Base-by-base conservation (phyloP, 768 basidiomycete species). In the Suillus weaverae region DNA sequence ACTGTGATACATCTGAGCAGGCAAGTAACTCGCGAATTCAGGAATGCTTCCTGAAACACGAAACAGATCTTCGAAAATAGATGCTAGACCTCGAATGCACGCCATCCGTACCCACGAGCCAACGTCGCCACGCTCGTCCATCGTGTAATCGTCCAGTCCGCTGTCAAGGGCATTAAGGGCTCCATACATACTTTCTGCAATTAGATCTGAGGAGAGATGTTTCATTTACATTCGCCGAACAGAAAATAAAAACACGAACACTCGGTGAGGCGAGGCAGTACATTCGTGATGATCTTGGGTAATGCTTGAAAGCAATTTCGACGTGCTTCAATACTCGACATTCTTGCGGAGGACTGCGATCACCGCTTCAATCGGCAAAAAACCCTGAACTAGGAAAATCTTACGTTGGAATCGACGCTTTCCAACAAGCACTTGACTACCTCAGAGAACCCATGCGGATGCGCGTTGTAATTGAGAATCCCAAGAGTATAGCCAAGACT, bases 91-190 rank as follows among this genome's bases (percentile, higher is more conserved):
- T 54, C 81, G 81, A 60, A 95, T 83, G 70, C 89, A 92, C 2
- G 88, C 86, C 8, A 91, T 84, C 67, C 97, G 91, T 60, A 95
- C 85, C 95, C 95, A 97, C 2, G 97, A 98, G 48, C 97, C 97
- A 43, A 99, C 91, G 73, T 99, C 97, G 5, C 97, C 97, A 68
- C 97, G 88, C 73, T 97, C 92, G 73, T 99, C 97, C 56, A 86
- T 87, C 6, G 93, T 91, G 73, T 99, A 99, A 78, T 99, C 96
- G 22, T 86, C 82, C 61, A 99, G 77, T 4, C 94, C 95, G n/a
- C 72, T 74, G n/a, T 89, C 74, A 43, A 93, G 72, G 22, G 85
- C 82, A 62, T 83, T 78, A 60, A 90, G 79, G 62, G 93, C 72
- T 5, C 79, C 71, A 62, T 78, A 75, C 60, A 89, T 78, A 43